A percentile compares a stretch with the other conserved stretches of the same genome.
Conservation (phyloP, 208 protist species). For the Leishmania martiniquensis region DNA sequence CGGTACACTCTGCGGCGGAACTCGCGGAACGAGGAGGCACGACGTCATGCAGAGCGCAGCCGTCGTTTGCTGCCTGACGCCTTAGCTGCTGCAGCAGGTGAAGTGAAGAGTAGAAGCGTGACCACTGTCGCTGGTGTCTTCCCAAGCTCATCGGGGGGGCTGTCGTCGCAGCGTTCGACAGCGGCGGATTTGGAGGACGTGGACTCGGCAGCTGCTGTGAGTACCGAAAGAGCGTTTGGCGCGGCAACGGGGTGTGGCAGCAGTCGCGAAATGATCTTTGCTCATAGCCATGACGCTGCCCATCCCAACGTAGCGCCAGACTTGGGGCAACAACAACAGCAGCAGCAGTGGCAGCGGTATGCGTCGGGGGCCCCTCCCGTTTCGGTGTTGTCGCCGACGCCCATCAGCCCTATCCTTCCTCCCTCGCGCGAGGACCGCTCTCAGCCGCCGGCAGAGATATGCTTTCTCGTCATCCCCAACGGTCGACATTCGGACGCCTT, state of each 20-base stretch:
- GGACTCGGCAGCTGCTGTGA: not conserved
- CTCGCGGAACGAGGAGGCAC: slow-evolving; percentile 24
- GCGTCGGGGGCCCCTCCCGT: not conserved
- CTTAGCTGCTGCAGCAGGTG: not conserved
- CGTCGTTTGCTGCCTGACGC: slow-evolving; percentile 11
- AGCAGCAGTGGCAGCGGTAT: not conserved
- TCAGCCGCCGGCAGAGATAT: slow-evolving; percentile 44
- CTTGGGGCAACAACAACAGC: not conserved
- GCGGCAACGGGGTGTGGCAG: not conserved
- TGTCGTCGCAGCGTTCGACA: not conserved
- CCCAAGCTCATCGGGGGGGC: not conserved
- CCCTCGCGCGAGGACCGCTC: slow-evolving; percentile 18
- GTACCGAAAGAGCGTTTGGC: not conserved
- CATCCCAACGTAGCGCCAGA: not conserved
- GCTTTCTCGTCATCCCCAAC: slow-evolving; percentile 60
- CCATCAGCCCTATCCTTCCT: slow-evolving; percentile 10
- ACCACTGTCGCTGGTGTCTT: not conserved
- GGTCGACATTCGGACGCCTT: slow-evolving; percentile 74
- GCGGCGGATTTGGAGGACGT: not conserved
- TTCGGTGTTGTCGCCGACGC: slow-evolving; percentile 1
- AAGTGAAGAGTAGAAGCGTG: not conserved
- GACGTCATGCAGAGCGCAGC: slow-evolving; percentile 35
- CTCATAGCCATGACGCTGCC: not conserved
- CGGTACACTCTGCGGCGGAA: slow-evolving; percentile 33
- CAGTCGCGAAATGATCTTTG: not conserved